These are phyloP conservation scores for Iris pallida DNA, from an alignment of 116 monocot genomes.

Conservation along the genomic window DNA sequence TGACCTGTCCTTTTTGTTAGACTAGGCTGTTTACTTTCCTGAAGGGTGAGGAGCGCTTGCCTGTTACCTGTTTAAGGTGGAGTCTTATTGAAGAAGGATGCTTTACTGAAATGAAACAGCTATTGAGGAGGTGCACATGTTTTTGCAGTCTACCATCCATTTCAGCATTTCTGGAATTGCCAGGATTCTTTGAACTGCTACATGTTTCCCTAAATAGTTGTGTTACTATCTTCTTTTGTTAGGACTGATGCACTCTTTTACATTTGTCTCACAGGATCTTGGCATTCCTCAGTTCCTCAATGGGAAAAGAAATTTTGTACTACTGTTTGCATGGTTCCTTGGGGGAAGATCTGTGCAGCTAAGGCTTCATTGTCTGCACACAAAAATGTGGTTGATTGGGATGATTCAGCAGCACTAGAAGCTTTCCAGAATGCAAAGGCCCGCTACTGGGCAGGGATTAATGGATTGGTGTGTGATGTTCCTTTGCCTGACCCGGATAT, in stretches of 20 bases:
- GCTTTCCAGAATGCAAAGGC: constrained; percentile 63
- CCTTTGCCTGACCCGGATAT: constrained; percentile 56
- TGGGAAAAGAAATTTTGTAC: constrained; percentile 79
- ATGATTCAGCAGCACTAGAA: constrained; percentile 62
- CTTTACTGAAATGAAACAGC: no score
- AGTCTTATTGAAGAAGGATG: no score
- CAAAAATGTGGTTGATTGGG: constrained; percentile 51
- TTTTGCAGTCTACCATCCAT: no score
- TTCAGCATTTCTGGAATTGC: no score
- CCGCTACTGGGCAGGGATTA: constrained; percentile 52
- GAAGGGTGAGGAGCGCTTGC: no score
- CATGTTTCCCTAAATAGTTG: no score
- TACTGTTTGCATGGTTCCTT: constrained; percentile 37
- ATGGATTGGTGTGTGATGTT: constrained; percentile 42
- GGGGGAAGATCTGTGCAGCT: constrained; percentile 51
- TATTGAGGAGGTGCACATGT: no score
- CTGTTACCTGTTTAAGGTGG: no score
- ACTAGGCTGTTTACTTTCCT: no score
- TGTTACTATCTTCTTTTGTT: no score
- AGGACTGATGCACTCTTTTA: neutral
- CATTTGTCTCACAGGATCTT: constrained; percentile 18
- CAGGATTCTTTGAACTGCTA: no score
- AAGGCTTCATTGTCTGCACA: constrained; percentile 26
- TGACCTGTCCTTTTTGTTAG: no score
- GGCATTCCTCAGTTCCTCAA: constrained; percentile 26